Evolutionary conservation across 257 asterid species (phyloP).

Genomic region (Solanum dulcamara): DNA sequence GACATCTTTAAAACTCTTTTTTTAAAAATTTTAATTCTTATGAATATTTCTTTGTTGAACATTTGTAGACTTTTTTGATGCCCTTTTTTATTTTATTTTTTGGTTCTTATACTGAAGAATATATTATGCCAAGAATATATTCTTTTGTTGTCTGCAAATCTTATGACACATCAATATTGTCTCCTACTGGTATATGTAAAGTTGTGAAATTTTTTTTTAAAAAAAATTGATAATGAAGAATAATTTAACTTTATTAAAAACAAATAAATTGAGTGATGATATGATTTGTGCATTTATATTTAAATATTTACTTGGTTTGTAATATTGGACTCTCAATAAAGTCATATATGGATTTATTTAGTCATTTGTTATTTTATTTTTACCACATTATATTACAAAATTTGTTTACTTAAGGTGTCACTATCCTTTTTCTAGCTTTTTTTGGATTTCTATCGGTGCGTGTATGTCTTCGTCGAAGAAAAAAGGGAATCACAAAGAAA

Average conservation of each 20-base stretch:
- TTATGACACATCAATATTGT: not conserved
- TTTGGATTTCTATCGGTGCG: not conserved
- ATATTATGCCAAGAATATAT: not conserved
- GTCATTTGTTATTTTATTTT: no score
- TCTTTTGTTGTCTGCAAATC: not conserved
- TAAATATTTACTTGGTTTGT: not conserved
- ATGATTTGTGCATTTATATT: not conserved
- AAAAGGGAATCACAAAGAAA: no score
- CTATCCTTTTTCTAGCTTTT: not conserved
- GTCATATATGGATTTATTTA: not conserved
- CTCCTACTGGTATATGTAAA: not conserved
- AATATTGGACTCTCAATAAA: not conserved
- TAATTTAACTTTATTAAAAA: not conserved
- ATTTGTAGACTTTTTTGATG: not conserved
- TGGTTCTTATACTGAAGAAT: not conserved
- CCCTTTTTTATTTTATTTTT: not conserved
- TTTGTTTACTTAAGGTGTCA: not conserved
- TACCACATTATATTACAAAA: not conserved
- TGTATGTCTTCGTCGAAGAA: not conserved
- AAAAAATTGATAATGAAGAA: not conserved
- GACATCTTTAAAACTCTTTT: not conserved
- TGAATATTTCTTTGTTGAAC: not conserved
- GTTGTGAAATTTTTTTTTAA: not conserved
- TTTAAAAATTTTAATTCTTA: not conserved
- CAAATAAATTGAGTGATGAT: not conserved